Evolutionary conservation across 371 early-diverging fungal species (phyloP), one percentile per base, ranked within the genome.

Genomic region (Circinella umbellata): DNA sequence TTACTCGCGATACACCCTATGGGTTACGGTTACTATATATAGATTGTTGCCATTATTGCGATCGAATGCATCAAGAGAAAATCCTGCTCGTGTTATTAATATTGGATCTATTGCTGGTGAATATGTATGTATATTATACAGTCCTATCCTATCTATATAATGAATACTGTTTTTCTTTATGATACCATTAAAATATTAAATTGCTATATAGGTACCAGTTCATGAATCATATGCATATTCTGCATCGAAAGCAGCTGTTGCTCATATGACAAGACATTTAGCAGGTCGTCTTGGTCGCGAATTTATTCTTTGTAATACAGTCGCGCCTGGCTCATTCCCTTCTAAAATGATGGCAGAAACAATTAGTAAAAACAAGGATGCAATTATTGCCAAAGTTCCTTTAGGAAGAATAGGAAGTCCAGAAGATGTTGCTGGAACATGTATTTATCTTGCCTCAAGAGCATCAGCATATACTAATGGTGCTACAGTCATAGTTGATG

Each of bases 241-340:
- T 38, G 85, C 90, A 14, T 90, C 91, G 53, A 94, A 94, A 73
- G 93, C 94, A 0, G 94, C 92, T 4, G 75, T 93, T 36, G 92
- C 93, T 70, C 93, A 93, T 60, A 69, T 94, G 73, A 89, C 91
- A 1, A 79, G 87, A 35, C 89, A 90, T 53, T 76, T 94, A 70
- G 91, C 93, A 3, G 82, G 82, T 13, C 88, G 89, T 42, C 69
- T 94, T 39, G 92, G 88, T 35, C 62, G 67, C 61, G 82, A 87
- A 20, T 69, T 86, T 67, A 91, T 97, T 42, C 42, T 42, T 42
- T 42, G 42, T 42, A 42, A 42, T 11, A 94, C 94, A 9, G 88
- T 96, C 67, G 96, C 96, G 0, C 96, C 97, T 0, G 96, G 97
- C 0, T 85, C 94, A 7, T 97, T 95, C 78, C 89, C 90, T 67